Base-by-base conservation (phyloP, 2,329 filamentous ascomycete genomes). In the Colletotrichum orchidophilum region DNA sequence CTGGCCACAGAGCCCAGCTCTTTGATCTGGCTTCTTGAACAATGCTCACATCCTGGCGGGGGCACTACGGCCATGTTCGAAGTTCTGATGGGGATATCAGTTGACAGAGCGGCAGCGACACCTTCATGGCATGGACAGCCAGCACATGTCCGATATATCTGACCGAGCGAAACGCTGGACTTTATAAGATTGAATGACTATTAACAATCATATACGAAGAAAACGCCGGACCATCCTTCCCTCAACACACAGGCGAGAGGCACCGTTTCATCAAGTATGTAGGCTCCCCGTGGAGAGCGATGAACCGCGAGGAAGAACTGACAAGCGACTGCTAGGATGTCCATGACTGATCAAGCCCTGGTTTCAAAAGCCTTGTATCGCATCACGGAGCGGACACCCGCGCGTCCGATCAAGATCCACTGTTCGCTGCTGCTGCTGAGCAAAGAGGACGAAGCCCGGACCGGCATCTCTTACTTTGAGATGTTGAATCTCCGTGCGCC, bases 1-100 rank as follows among this genome's bases (percentile, higher is more conserved):
- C 26, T 60, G 18, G 65, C 46, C 46, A 71, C 53, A 35, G 59
- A 58, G 18, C 18, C 46, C 53, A 71, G 21, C 21, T 27, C 53
- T 26, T 55, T 27, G 8, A 54, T 59, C 27, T 54, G 69, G 24
- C 53, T 71, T 31, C 58, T 39, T 54, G 46, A 53, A 69, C 65
- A 71, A 4, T 63, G 24, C 42, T 49, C 64, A 59, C 69, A 69
- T 62, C 53, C 58, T 27, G 18, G 33, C 18, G 46, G 29, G 21
- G 69, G 69, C 64, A 69, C 69, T 6, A 69, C 69, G 42, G 69
- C 69, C 69, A 71, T 71, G 1, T 59, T 71, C 42, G 69, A 33
- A 27, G 39, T 58, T 63, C 69, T 46, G 42, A 54, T 15, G 2
- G 33, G 52, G 46, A 46, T 54, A 52, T 29, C 65, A 53, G 26